A percentile compares a stretch with the other conserved stretches of the same genome.
Evolutionary conservation across 768 basidiomycete genomes (phyloP).

Genomic region (Kwoniella dejecticola): DNA sequence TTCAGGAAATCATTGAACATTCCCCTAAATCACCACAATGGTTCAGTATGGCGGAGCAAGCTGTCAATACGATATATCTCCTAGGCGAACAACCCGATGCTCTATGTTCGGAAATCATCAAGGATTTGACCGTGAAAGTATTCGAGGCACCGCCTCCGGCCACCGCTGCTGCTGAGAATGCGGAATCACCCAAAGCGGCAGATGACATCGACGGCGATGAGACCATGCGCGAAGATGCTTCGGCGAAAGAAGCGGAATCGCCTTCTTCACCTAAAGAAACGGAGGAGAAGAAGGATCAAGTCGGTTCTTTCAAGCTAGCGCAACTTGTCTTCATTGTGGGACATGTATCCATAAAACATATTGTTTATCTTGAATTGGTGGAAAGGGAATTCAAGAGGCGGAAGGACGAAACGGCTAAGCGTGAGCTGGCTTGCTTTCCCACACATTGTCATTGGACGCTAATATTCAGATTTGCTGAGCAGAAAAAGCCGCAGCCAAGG

Average conservation of each 20-base stretch:
- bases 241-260: background rate
- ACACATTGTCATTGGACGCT: no score
- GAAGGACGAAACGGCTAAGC: conserved; percentile 82
- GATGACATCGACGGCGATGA: conserved; percentile 9
- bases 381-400: conserved; percentile 95
- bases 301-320: conserved; percentile 82
- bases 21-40: conserved; percentile 85
- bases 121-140: conserved; percentile 72
- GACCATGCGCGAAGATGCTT: background rate
- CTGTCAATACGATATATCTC: conserved; percentile 91
- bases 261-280: background rate
- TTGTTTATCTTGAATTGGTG: conserved; percentile 91
- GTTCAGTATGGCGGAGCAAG: conserved; percentile 96
- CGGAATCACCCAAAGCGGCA: conserved; percentile 14
- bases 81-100: conserved; percentile 90
- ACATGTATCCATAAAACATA: conserved; percentile 95
- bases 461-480: background rate
- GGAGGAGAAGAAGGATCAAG: conserved; percentile 47
- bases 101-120: conserved; percentile 77
- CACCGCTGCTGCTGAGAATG: background rate
- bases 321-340: conserved; percentile 96
- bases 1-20: conserved; percentile 76
- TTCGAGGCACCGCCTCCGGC: conserved; percentile 58
- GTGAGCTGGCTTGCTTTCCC: no score
- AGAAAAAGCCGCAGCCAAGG: conserved; percentile 62